phyloP scores from a whole-genome alignment of 2,329 filamentous ascomycete genomes.

The Aciculosporium take region DNA sequence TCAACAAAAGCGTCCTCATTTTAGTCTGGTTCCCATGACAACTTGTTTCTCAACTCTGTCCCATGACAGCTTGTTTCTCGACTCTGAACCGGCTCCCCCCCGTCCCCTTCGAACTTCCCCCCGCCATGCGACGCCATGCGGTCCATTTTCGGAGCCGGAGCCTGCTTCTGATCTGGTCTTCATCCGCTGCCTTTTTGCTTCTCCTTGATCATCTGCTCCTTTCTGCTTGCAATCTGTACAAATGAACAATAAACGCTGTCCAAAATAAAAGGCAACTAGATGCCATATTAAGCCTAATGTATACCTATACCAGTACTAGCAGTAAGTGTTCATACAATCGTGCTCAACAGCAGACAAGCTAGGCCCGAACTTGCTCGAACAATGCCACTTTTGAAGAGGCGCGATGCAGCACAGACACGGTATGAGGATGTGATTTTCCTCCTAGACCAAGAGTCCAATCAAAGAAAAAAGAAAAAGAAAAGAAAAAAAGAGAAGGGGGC shows the following conservation, averaged over 20 bases:
- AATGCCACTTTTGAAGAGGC: not conserved
- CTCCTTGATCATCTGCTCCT: not conserved
- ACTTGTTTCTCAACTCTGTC: too few relatives aligned
- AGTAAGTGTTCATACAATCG: slow-evolving; percentile 1
- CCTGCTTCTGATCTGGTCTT: not conserved
- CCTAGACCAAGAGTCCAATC: not conserved
- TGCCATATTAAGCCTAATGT: not conserved
- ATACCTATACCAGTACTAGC: not conserved
- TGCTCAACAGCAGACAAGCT: not conserved
- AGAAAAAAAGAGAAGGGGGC: not conserved
- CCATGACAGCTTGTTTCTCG: too few relatives aligned
- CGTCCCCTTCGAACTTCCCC: not conserved
- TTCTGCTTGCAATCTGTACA: slow-evolving; percentile 1
- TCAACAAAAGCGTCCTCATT: not conserved
- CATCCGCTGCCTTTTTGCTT: not conserved
- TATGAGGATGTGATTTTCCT: not conserved
- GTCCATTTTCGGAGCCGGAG: not conserved
- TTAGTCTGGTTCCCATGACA: too few relatives aligned
- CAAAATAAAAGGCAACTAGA: not conserved
- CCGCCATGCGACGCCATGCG: not conserved
- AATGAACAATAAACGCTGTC: not conserved
- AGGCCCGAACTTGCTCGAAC: not conserved
- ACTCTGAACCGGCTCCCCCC: not conserved
- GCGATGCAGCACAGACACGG: not conserved
- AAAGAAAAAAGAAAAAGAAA: not conserved